Evolutionary conservation across 176 grass and related monocot species (phyloP).

Genomic region (Avena insularis): DNA sequence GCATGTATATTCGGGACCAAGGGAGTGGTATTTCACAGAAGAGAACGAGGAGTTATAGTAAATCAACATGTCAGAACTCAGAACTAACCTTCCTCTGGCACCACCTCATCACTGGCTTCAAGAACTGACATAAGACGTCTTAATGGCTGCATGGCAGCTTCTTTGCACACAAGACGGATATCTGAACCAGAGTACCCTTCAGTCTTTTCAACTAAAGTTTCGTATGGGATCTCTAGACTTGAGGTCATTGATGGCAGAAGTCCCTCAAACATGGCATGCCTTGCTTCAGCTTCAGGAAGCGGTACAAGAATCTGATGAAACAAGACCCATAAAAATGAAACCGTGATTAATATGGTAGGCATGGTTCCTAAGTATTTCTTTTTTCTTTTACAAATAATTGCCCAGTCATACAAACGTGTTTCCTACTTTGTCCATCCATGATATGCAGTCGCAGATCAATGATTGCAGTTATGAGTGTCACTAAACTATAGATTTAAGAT

Average conservation of each 20-base stretch:
- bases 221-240: constrained; percentile 65
- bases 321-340: neutral
- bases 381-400: neutral
- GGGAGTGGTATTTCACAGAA: neutral
- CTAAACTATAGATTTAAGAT: neutral
- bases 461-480: neutral
- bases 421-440: constrained; percentile 27
- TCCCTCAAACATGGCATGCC: constrained; percentile 83
- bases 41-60: neutral
- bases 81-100: constrained; percentile 71
- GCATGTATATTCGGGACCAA: too few relatives aligned
- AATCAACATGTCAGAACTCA: neutral
- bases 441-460: neutral
- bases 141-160: constrained; percentile 95
- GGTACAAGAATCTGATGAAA: constrained; percentile 83
- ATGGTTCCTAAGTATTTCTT: neutral
- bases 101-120: constrained; percentile 56
- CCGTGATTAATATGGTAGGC: neutral
- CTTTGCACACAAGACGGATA: constrained; percentile 91
- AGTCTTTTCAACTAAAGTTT: constrained; percentile 73
- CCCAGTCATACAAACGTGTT: neutral
- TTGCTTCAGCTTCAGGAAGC: constrained; percentile 94
- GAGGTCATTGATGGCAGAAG: constrained; percentile 58
- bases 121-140: constrained; percentile 79
- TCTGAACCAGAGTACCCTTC: constrained; percentile 97